Base-by-base conservation (phyloP, 2,329 filamentous ascomycete genomes). In the Aureobasidium sp. region DNA sequence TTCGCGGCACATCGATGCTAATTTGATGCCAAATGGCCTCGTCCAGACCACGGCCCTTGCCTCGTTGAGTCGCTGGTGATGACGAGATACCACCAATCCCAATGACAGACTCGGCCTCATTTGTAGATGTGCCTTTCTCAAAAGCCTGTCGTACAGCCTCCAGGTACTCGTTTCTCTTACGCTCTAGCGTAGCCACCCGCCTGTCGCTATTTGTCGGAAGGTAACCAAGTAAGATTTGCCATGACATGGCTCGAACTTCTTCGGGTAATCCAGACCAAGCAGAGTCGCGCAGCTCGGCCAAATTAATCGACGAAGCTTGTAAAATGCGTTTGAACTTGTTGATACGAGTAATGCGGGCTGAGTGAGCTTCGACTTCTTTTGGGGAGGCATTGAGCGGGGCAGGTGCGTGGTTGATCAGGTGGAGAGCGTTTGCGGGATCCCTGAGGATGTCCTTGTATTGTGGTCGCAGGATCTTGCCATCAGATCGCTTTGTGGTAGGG, bases 1-100 rank as follows among this genome's bases (percentile, higher is more conserved):
- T 99, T 56, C 94, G 86, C 2, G 94, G 94, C 26, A 97, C 90
- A 72, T 99, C 94, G 70, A 99, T 99, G 75, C 91, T 97, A 76
- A 99, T 97, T 72, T 99, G 94, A 77, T 99, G 94, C 94, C 94
- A 99, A 63, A 99, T 87, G n/a, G 91, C 89, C 78, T 99, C 94
- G 69, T 99, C 95, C 20, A 99, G 78, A 2, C 92, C 93, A 61
- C 90, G 84, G 2, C 86, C 85, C 65, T 82, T 80, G 47, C 85
- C 82, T 65, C 90, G 86, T 69, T 75, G 76, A 7, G 73, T 69
- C 6, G 62, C 59, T 13, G 75, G 72, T 8, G 78, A 75, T 1
- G 78, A 74, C 0, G 72, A 71, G n/a, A 70, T 70, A 15, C 77
- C 79, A n/a, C 76, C 73, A 17, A 75, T 70, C 79, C 87, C 74